Conservation (phyloP, 2,329 filamentous ascomycete species). For the Podosphaera fusca region DNA sequence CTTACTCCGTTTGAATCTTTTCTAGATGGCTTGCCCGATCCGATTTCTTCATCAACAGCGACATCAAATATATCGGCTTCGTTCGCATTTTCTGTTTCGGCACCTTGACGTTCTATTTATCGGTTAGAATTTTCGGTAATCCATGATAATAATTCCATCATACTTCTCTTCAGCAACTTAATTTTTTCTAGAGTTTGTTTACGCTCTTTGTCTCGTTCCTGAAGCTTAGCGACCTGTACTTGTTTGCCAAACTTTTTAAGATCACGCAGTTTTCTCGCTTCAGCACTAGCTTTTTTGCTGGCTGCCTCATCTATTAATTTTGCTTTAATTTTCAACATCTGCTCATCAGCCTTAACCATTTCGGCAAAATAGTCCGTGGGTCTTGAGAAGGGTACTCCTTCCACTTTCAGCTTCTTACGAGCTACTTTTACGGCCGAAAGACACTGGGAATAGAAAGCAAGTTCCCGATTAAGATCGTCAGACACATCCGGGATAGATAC, state of each 20-base stretch:
- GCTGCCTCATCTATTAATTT: slow-evolving; percentile 85
- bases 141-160: slow-evolving; percentile 17
- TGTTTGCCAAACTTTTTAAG: slow-evolving; percentile 99
- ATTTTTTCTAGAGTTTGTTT: slow-evolving; percentile 89
- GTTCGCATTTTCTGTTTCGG: slow-evolving; percentile 30
- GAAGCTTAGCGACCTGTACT: slow-evolving; percentile 85
- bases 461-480: slow-evolving; percentile 78
- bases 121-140: slow-evolving; percentile 9
- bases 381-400: slow-evolving; percentile 66
- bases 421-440: slow-evolving; percentile 55
- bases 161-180: slow-evolving; percentile 84
- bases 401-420: slow-evolving; percentile 52
- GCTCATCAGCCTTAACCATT: slow-evolving; percentile 96
- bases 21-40: slow-evolving; percentile 18
- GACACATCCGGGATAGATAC: slow-evolving; percentile 63
- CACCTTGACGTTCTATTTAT: slow-evolving; percentile 56
- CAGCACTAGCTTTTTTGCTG: slow-evolving; percentile 72
- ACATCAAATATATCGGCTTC: slow-evolving; percentile 86
- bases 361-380: slow-evolving; percentile 94
- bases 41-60: slow-evolving; percentile 38
- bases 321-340: slow-evolving; percentile 91
- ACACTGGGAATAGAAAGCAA: slow-evolving; percentile 81
- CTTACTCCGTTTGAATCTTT: slow-evolving; percentile 25
- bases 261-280: slow-evolving; percentile 79
- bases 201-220: slow-evolving; percentile 85